phyloP scores from a whole-genome alignment of 345 rosid species.

The Linum trigynum region DNA sequence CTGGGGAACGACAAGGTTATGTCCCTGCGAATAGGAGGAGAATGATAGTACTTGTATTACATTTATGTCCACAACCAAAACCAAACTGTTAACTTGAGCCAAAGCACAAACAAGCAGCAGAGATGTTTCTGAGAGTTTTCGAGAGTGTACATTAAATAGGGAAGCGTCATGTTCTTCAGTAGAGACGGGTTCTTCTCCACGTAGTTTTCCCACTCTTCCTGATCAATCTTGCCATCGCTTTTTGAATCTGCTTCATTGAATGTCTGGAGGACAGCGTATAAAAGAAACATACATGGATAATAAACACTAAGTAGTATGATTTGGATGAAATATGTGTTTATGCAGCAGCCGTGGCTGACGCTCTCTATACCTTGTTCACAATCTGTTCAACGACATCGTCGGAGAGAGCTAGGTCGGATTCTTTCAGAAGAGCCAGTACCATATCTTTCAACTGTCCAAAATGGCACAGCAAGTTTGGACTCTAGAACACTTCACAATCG shows the following conservation, averaged over 20 bases:
- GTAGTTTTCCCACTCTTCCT: slow-evolving; percentile 25
- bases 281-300: background rate
- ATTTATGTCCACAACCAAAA: background rate
- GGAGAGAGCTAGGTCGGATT: background rate
- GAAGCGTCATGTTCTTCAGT: slow-evolving; percentile 35
- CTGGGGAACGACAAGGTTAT: slow-evolving; percentile 26
- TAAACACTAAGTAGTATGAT: background rate
- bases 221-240: slow-evolving; percentile 27
- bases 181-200: slow-evolving; percentile 19
- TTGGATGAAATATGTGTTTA: too few relatives aligned
- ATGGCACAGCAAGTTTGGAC: background rate
- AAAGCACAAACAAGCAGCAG: background rate
- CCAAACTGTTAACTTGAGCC: background rate
- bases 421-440: background rate
- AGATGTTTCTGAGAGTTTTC: background rate
- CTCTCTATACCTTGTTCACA: slow-evolving; percentile 16
- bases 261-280: slow-evolving; percentile 16
- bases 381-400: slow-evolving; percentile 20
- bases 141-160: slow-evolving; percentile 14
- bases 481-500: background rate
- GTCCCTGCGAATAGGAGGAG: slow-evolving; percentile 11
- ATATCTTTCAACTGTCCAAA: background rate
- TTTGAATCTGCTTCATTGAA: slow-evolving; percentile 21
- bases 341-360: background rate
- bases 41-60: background rate